Evolutionary conservation across 169 alveolate species (phyloP), one percentile per base, ranked within the genome.

Genomic region (Plasmodium chabaudi): DNA sequence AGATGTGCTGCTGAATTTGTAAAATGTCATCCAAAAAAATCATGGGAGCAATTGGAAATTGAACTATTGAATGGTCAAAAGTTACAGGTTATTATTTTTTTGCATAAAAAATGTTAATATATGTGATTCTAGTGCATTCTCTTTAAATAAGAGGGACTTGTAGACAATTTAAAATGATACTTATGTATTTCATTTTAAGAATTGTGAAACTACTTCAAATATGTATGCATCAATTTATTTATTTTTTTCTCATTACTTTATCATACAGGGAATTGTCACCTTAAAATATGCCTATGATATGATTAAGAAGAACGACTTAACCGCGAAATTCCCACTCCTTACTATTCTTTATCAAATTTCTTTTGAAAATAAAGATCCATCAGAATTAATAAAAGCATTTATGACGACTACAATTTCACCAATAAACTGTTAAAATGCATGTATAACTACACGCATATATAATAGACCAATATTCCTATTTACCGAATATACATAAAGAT

Each of bases 1-100:
- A 92, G 95, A 64, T 96, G 98, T n/a, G 98, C 98, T 21, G 98
- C 97, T 23, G 98, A 94, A 63, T 97, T 96, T 89, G 97, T 97
- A 53, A 93, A 91, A 34, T 82, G 92, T 49, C 65, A 77, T 1
- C 98, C 97, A 0, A 89, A 71, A 69, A 95, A 94, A 79, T 68
- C 95, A 27, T 97, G 99, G 99, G 94, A 72, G 21, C 95, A 94
- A 79, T 93, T 97, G 63, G 99, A 96, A 61, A 65, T 65, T 49
- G 98, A 96, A 89, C 88, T 97, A 88, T 92, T 97, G n/a, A 91
- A 94, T 51, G 99, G 99, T 5, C 99, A 97, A 70, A 96, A 96
- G 87, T 93, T 96, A 59, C 97, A 96, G 94, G 95, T 93, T 46
- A 55, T 27, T 63, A 19, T 49, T 49, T 13, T 46, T 2, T 19